Evolutionary conservation across 345 rosid genomes (phyloP).

Genomic region (Eutrema yunnanense): DNA sequence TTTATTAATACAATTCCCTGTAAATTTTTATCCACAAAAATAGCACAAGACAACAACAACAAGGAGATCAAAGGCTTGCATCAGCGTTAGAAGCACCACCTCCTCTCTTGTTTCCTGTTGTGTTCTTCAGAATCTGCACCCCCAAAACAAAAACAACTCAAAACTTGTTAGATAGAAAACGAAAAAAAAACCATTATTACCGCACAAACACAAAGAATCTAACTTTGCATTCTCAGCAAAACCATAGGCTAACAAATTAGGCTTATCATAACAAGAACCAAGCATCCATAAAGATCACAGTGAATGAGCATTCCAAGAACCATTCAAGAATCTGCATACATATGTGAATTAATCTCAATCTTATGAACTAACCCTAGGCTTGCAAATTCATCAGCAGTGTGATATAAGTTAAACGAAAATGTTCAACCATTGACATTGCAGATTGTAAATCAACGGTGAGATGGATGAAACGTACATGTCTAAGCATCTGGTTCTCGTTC

Average conservation of each 20-base stretch:
- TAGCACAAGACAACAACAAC: not conserved
- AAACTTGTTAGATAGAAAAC: not conserved
- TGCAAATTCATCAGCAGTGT: not conserved
- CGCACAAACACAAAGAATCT: not conserved
- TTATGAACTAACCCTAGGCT: not conserved
- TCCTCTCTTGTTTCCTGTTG: constrained; percentile 85
- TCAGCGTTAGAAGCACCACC: constrained; percentile 47
- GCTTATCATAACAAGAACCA: not conserved
- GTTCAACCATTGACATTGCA: not conserved
- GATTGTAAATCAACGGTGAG: not conserved
- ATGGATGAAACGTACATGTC: constrained; percentile 51
- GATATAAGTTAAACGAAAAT: not conserved
- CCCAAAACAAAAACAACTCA: not conserved
- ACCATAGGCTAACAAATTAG: too few species aligned
- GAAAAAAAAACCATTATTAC: not conserved
- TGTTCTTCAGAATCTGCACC: constrained; percentile 84
- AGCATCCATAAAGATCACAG: not conserved
- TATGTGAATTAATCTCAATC: not conserved
- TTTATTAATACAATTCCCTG: constrained; percentile 13
- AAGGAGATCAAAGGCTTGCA: constrained; percentile 30
- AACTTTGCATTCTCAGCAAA: not conserved
- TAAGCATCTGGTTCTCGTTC: constrained; percentile 98
- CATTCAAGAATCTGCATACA: not conserved
- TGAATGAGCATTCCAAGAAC: not conserved
- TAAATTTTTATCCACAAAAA: constrained; percentile 18